Evolutionary conservation across 2,329 filamentous ascomycete species (phyloP).

Genomic region (Juglanconis juglandina): DNA sequence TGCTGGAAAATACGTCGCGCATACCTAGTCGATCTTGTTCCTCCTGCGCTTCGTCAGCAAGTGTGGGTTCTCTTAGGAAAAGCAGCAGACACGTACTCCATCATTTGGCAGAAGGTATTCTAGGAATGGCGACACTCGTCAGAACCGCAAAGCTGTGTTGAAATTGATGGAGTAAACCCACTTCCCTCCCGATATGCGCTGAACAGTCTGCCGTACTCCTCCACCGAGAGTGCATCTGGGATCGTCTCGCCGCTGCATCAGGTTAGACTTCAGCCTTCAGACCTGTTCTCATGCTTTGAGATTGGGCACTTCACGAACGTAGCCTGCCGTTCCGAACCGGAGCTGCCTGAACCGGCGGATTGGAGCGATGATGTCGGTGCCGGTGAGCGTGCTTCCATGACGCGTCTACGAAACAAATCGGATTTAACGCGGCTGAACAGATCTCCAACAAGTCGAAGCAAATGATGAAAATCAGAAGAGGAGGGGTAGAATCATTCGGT

Average conservation of each 20-base stretch:
- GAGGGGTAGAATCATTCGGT: neutral
- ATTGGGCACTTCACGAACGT: neutral
- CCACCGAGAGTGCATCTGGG: neutral
- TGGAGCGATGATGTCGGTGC: neutral
- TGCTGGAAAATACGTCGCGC: neutral
- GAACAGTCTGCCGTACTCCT: neutral
- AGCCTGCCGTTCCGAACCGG: neutral
- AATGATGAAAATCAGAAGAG: neutral
- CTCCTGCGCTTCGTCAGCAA: neutral
- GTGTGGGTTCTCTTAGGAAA: too few species aligned
- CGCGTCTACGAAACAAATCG: neutral
- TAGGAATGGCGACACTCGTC: neutral
- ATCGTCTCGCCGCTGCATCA: neutral
- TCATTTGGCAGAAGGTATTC: neutral
- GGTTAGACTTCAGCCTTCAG: neutral
- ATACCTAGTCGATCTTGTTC: neutral
- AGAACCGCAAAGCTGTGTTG: neutral
- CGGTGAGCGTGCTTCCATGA: neutral
- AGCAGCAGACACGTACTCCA: neutral
- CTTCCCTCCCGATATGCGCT: constrained; percentile 1
- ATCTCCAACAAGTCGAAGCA: neutral
- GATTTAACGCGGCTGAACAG: neutral
- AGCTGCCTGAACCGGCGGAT: neutral
- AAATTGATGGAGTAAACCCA: neutral
- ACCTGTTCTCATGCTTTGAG: neutral